Base-by-base conservation (phyloP, 129 eudicot species). In the Artemisia argyi region DNA sequence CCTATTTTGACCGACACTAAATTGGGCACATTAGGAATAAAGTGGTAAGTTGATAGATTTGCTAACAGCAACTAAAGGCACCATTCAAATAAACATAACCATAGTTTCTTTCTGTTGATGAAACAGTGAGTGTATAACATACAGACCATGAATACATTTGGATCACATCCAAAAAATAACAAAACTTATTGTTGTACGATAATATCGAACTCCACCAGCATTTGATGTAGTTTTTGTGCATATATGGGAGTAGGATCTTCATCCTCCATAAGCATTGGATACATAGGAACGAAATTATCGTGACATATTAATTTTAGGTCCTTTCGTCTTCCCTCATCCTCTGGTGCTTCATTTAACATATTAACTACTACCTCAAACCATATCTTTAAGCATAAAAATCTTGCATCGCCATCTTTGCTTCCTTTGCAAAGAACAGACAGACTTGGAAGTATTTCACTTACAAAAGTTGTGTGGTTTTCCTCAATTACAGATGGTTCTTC, bases 191-290 rank as follows among this genome's bases (percentile, higher is more conserved):
- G 57, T 30, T 75, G 68, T 69, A 14, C 14, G 8, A 80, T 69
- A 48, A 80, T 49, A 16, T 83, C 70, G 35, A 82, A 87, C 78
- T 94, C 92, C 53, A 86, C 68, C 55, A 94, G 85, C 96, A 88
- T 94, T 65, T 88, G 84, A 32, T 76, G 88, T 42, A 94, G 94
- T 64, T 94, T 88, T 75, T 94, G 88, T 20, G 97, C 96, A 22
- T 87, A 94, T 58, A 88, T 84, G 0, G 99, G 99, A 68, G 89
- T 94, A 15, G 97, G 99, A 72, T 94, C 99, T 82, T 90, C 99
- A 81, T 94, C 99, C 73, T 90, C 89, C 71, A 88, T 84, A 61
- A 90, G 75, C 56, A 75, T 83, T 2, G 99, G 99, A 74, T 88
- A 88, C 60, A 94, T 81, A 52, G 99, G 97, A 60, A 90, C 80